Base-by-base conservation (phyloP, 1,139 yeast species). In the Geotrichum bryndzae region DNA sequence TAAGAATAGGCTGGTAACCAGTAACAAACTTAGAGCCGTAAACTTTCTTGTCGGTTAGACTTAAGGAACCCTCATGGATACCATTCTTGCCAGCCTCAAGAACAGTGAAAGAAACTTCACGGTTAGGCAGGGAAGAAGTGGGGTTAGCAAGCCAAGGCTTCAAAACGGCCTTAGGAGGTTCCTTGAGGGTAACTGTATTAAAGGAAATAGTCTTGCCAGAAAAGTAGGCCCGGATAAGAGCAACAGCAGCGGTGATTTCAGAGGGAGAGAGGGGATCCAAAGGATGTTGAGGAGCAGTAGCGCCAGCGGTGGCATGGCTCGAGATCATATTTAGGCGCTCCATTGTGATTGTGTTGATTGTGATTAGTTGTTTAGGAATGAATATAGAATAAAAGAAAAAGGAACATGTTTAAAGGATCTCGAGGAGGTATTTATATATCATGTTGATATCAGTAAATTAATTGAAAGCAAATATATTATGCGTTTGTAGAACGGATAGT, bases 1-100 rank as follows among this genome's bases (percentile, higher is more conserved):
- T 86, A 72, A 88, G 79, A 65, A 86, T 87, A 65, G 94, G 94
- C 75, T 86, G 91, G 61, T 82, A 86, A 51, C 86, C 87, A 62
- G 81, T 83, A 55, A 82, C 74, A 61, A 79, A 75, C 67, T 80
- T 79, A 66, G 82, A 75, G 60, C 80, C 79, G 55, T 82, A 73
- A 54, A 87, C 76, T 56, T 75, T 74, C 67, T 78, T 76, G 56
- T 81, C 74, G 46, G 78, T 76, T 60, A 88, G 73, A 70, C 85
- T 88, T 66, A 86, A 86, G 54, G 83, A 76, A 73, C 90, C 92
- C 72, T 88, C 94, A 68, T 82, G 84, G 60, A 87, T 79, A 66
- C 90, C 91, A 56, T 80, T 73, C 58, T 79, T 80, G 56, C 84
- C 88, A 27, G 79, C 72, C 73, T 83, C 85, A 59, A 86, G 78